These are phyloP conservation scores for Diospyros kaki DNA, from an alignment of 148 eudicot species.

Conservation along the genomic window DNA sequence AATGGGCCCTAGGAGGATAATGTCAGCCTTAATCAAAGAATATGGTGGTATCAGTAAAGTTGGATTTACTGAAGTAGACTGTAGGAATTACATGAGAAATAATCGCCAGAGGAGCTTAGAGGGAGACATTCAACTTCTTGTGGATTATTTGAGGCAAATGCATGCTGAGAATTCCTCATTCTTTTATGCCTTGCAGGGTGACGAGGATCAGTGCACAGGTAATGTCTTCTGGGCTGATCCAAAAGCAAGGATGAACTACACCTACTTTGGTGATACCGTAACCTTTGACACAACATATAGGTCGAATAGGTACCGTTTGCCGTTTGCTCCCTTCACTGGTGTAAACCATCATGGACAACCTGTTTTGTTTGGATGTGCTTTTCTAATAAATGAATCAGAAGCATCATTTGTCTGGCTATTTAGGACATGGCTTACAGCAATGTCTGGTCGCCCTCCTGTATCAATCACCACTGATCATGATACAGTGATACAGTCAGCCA, in stretches of 20 bases:
- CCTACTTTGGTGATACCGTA: conserved; percentile 57
- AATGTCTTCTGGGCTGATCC: conserved; percentile 63
- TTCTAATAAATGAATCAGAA: conserved; percentile 48
- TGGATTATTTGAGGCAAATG: conserved; percentile 54
- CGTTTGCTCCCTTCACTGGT: conserved; percentile 57
- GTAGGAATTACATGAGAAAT: conserved; percentile 60
- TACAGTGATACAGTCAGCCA: conserved; percentile 41
- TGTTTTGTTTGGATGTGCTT: conserved; percentile 59
- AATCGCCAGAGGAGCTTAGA: conserved; percentile 47
- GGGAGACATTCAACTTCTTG: conserved; percentile 55
- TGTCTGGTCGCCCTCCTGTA: conserved; percentile 45
- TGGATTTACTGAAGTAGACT: conserved; percentile 62
- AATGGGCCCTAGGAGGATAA: conserved; percentile 59
- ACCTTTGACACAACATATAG: conserved; percentile 59
- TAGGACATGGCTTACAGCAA: conserved; percentile 49
- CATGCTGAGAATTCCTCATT: conserved; percentile 43
- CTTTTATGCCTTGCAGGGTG: conserved; percentile 51
- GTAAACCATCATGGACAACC: conserved; percentile 61
- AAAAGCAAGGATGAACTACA: conserved; percentile 42
- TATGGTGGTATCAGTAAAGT: conserved; percentile 61
- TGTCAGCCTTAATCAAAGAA: conserved; percentile 61
- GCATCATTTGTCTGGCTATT: conserved; percentile 52
- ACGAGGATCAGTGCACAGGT: conserved; percentile 41
- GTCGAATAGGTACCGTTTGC: conserved; percentile 53
- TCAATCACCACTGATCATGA: conserved; percentile 61